Evolutionary conservation across 352 stramenopile genomes (phyloP), one percentile per base, ranked within the genome.

Genomic region (Globisporangium cylindrosporum): DNA sequence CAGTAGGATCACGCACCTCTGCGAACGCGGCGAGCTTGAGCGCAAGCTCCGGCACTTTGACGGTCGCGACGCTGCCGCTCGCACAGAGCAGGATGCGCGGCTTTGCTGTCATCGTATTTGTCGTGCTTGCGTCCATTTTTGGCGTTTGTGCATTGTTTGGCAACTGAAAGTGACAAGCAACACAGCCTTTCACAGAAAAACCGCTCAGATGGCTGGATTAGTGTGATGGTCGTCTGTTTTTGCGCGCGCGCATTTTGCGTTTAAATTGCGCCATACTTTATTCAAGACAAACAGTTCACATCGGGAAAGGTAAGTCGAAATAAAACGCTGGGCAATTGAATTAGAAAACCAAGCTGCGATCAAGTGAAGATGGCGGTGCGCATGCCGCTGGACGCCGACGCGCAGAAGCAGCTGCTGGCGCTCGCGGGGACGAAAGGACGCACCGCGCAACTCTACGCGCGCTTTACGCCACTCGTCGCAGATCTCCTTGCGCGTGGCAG

Each of bases 1-100:
- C 29, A 32, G 29, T 32, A 32, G 29, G 29, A 7, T 32, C 34
- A 24, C 70, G 0, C 48, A 95, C 89, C 69, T 97, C 85, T 27
- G 78, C 81, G 6, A 74, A 79, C 49, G 72, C 73, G 6, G 71
- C 59, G 4, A 97, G 74, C 51, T 77, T 76, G 14, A 89, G 70
- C 9, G 84, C 87, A 9, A 97, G 75, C 73, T 96, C 88, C 22
- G 91, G 89, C 46, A 95, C 74, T 69, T 97, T 97, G 51, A 97
- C 83, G 3, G 86, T 86, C 60, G 91, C 90, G 36, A 97, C 91
- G 64, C 88, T 97, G 60, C 90, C 91, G 63, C 84, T 94, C 10
- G 82, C 89, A 38, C 81, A 80, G 63, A 97, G 73, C 65, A 97
- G 59, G 48, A 97, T 78, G 14, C 77, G 77, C 15, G 85, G 86